A percentile compares a stretch with the other conserved stretches of the same genome.
Evolutionary conservation across 768 basidiomycete genomes (phyloP).

Genomic region (Tylopilus subfusipes): DNA sequence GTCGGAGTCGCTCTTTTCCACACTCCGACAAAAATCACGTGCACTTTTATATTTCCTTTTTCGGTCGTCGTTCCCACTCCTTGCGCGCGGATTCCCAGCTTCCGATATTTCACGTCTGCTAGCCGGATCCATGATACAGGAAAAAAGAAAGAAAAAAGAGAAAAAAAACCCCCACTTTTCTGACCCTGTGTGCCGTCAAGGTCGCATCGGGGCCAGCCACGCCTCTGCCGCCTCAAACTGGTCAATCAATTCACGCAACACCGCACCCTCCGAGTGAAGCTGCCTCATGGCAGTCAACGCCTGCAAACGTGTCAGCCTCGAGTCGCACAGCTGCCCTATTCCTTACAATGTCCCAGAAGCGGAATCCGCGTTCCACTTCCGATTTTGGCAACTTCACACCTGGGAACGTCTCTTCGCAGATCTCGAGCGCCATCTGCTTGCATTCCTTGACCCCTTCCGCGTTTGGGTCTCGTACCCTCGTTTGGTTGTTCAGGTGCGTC

Average conservation of each 20-base stretch:
- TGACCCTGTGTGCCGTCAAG: conserved; percentile 42
- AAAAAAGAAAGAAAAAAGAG: neutral
- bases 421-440: conserved; percentile 82
- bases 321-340: conserved; percentile 10
- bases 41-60: conserved; percentile 20
- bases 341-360: conserved; percentile 97
- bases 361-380: conserved; percentile 94
- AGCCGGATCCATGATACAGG: neutral
- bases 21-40: conserved; percentile 16
- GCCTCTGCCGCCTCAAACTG: conserved; percentile 95
- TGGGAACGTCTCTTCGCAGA: conserved; percentile 92
- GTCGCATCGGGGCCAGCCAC: conserved; percentile 90
- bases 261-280: conserved; percentile 77
- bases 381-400: conserved; percentile 82
- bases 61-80: conserved; percentile 9
- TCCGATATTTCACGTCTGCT: neutral
- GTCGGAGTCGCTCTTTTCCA: neutral
- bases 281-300: conserved; percentile 87
- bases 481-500: conserved; percentile 80
- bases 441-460: conserved; percentile 77
- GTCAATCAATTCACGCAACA: conserved; percentile 83
- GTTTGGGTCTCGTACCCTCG: conserved; percentile 71
- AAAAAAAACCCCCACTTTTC: neutral
- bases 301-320: conserved; percentile 39
- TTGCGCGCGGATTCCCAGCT: conserved; percentile 18